A percentile compares a stretch with the other conserved stretches of the same genome.
Evolutionary conservation across 768 basidiomycete genomes (phyloP).

Genomic region (Punctularia strigosozonata): DNA sequence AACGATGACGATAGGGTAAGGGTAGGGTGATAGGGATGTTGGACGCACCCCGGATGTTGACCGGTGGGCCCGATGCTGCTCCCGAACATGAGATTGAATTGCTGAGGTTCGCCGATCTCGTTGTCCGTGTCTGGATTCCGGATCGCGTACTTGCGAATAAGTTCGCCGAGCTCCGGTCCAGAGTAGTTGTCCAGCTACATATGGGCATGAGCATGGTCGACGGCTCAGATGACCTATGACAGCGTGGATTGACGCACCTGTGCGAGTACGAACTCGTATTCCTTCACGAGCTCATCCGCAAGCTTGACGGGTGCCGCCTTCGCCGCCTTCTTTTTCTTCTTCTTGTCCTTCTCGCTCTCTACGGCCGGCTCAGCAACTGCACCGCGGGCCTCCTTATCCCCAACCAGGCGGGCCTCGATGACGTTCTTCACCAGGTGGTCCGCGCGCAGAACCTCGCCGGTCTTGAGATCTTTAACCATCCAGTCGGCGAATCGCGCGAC

Average conservation of each 20-base stretch:
- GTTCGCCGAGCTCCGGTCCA: constrained; percentile 78
- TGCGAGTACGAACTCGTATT: constrained; percentile 80
- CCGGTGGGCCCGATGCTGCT: constrained; percentile 97
- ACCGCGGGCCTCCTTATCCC: constrained; percentile 85
- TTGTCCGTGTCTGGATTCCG: constrained; percentile 89
- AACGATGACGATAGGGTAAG: neutral
- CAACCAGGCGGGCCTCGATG: constrained; percentile 79
- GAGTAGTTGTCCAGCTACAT: constrained; percentile 85
- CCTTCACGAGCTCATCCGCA: constrained; percentile 56
- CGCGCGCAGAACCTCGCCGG: constrained; percentile 93
- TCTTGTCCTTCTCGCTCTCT: constrained; percentile 44
- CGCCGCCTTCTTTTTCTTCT: constrained; percentile 71
- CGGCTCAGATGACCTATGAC: constrained; percentile 1
- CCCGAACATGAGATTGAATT: constrained; percentile 98
- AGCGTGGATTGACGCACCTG: constrained; percentile 45
- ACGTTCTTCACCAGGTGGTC: constrained; percentile 94
- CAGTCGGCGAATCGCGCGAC: constrained; percentile 97
- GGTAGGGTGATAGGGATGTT: neutral
- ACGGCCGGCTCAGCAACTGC: constrained; percentile 40
- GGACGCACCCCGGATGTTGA: constrained; percentile 78
- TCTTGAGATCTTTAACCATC: constrained; percentile 96
- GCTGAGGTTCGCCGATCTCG: constrained; percentile 83
- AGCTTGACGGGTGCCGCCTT: constrained; percentile 64
- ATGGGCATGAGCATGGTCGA: constrained; percentile 5
- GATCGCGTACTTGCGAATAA: constrained; percentile 72